Conservation (phyloP, 1,284 basidiomycete species). For the Farysia itapuensis region DNA sequence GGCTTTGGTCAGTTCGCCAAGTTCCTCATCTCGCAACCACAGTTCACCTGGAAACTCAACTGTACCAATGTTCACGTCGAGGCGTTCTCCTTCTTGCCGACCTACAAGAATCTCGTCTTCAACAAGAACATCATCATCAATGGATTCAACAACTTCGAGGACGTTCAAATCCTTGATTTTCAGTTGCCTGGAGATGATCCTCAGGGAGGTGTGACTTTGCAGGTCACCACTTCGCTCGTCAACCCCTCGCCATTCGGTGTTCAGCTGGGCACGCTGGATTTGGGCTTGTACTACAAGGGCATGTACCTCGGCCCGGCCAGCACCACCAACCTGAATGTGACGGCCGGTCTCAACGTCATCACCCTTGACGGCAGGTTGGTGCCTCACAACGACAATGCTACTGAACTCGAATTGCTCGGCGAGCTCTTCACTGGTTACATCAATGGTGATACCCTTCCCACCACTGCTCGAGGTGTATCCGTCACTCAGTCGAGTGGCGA, state of each 20-base stretch:
- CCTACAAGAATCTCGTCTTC: slow-evolving; percentile 48
- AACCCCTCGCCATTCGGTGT: slow-evolving; percentile 76
- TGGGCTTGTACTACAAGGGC: slow-evolving; percentile 69
- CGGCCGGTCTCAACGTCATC: slow-evolving; percentile 67
- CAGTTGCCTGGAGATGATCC: slow-evolving; percentile 74
- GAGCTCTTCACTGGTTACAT: slow-evolving; percentile 74
- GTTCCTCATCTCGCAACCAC: slow-evolving; percentile 69
- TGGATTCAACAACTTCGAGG: slow-evolving; percentile 72
- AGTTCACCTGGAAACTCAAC: slow-evolving; percentile 72
- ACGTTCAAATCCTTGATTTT: slow-evolving; percentile 69
- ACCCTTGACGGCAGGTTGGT: slow-evolving; percentile 68
- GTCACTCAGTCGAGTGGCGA: slow-evolving; percentile 67
- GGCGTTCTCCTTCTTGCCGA: slow-evolving; percentile 64
- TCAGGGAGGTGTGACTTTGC: slow-evolving; percentile 70
- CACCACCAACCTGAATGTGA: slow-evolving; percentile 46
- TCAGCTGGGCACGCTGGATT: slow-evolving; percentile 71
- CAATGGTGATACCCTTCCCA: slow-evolving; percentile 68
- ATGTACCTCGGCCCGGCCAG: slow-evolving; percentile 69
- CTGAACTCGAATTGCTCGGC: slow-evolving; percentile 66
- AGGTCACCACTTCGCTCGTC: slow-evolving; percentile 66
- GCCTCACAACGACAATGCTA: slow-evolving; percentile 64
- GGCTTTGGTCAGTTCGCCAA: slow-evolving; percentile 59
- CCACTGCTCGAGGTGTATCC: slow-evolving; percentile 67
- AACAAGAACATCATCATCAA: slow-evolving; percentile 55
- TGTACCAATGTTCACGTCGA: slow-evolving; percentile 69